A percentile compares a stretch with the other conserved stretches of the same genome.
Conservation (phyloP, 2,329 filamentous ascomycete genomes). For the Cordyceps militaris region DNA sequence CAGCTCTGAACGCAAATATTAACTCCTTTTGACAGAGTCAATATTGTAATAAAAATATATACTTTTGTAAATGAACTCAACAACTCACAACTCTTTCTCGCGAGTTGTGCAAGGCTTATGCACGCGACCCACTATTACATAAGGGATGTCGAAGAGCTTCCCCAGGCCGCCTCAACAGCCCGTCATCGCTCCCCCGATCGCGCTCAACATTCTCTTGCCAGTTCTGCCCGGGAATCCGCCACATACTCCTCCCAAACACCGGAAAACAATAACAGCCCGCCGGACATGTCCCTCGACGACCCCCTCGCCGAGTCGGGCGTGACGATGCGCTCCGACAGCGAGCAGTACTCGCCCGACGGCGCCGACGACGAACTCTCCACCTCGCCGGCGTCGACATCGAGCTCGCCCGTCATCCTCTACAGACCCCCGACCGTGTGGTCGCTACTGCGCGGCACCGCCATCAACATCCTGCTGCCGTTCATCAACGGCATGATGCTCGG, state of each 20-base stretch:
- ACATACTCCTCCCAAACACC: too few relatives aligned
- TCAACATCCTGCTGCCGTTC: conserved; percentile 92
- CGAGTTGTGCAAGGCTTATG: neutral
- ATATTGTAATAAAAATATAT: too few relatives aligned
- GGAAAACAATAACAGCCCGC: neutral
- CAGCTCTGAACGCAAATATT: too few relatives aligned
- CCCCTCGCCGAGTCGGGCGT: conserved; percentile 65
- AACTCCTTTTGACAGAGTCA: too few relatives aligned
- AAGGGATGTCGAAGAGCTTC: neutral
- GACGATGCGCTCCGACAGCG: conserved; percentile 76
- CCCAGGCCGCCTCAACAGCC: conserved; percentile 5
- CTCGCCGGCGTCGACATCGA: conserved; percentile 47
- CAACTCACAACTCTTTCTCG: neutral
- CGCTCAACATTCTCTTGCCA: neutral
- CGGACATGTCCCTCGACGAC: conserved; percentile 20
- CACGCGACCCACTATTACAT: neutral
- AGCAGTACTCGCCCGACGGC: conserved; percentile 66
- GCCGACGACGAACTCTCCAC: conserved; percentile 54
- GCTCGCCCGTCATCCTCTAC: conserved; percentile 74
- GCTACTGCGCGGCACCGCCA: conserved; percentile 78
- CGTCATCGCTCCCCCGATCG: neutral
- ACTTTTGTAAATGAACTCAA: neutral
- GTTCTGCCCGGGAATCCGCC: neutral
- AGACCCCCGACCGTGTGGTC: conserved; percentile 82
- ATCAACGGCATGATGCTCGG: conserved; percentile 98